These are phyloP conservation scores for Purshia tridentata DNA, from an alignment of 306 rosid genomes.

Conservation along the genomic window DNA sequence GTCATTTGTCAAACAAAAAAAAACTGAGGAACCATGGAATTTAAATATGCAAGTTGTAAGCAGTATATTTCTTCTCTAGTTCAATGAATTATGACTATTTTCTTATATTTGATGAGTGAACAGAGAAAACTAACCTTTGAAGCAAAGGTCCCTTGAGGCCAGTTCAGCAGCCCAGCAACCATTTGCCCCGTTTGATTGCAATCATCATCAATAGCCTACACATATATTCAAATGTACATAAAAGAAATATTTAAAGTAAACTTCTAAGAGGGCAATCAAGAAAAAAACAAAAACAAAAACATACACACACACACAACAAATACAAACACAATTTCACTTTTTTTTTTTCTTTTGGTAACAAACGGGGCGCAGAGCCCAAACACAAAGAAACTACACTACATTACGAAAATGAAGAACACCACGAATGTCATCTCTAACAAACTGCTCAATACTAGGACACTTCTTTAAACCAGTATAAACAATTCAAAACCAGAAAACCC, in stretches of 20 bases:
- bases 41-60: not conserved
- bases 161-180: constrained; percentile 88
- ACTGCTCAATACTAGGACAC: no score
- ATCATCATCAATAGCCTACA: constrained; percentile 94
- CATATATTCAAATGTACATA: not conserved
- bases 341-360: no score
- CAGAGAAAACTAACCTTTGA: constrained; percentile 63
- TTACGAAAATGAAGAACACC: no score
- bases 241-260: not conserved
- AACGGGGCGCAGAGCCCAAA: no score
- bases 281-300: not conserved
- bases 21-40: not conserved
- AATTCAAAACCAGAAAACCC: constrained; percentile 3
- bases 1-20: no score
- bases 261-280: not conserved
- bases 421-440: no score
- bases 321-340: not conserved
- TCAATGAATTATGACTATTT: not conserved
- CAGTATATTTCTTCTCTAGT: constrained; percentile 2
- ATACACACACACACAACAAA: not conserved
- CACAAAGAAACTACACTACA: no score
- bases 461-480: not conserved
- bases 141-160: constrained; percentile 98
- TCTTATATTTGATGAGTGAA: not conserved
- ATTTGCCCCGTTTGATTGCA: constrained; percentile 99